A percentile compares a stretch with the other conserved stretches of the same genome.
Evolutionary conservation across 2,329 filamentous ascomycete genomes (phyloP).

Genomic region (Microsporum canis): DNA sequence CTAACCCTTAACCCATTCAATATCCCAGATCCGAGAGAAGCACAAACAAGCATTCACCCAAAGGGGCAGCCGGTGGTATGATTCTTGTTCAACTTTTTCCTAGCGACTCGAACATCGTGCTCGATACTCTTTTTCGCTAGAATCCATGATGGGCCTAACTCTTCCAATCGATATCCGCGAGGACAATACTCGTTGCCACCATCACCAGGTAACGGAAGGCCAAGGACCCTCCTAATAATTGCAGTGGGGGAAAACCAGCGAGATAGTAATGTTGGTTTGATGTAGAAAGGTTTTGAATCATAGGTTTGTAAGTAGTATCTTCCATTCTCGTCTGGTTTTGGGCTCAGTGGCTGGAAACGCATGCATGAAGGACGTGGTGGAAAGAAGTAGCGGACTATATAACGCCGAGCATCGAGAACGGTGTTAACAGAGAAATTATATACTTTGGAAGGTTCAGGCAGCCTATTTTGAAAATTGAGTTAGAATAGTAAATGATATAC

Average conservation of each 20-base stretch:
- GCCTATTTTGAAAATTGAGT: neutral
- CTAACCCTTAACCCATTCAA: neutral
- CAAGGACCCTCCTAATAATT: conserved; percentile 37
- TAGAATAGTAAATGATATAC: neutral
- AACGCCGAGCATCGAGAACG: conserved; percentile 42
- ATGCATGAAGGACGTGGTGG: conserved; percentile 44
- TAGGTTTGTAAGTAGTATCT: conserved; percentile 43
- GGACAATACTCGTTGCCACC: conserved; percentile 36
- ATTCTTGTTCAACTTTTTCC: neutral
- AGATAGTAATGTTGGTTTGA: conserved; percentile 46
- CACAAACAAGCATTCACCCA: neutral
- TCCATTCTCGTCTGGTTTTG: conserved; percentile 43
- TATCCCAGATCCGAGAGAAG: neutral
- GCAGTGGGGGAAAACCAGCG: conserved; percentile 48
- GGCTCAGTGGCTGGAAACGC: conserved; percentile 30
- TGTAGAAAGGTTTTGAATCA: conserved; percentile 54
- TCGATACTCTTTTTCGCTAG: neutral
- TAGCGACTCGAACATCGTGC: neutral
- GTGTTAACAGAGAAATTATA: conserved; percentile 31
- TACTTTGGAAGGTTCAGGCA: neutral
- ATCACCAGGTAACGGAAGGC: conserved; percentile 39
- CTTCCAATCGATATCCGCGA: conserved; percentile 39
- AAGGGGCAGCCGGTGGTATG: conserved; percentile 3
- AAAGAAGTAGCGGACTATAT: conserved; percentile 47
- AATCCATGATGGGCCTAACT: conserved; percentile 46